Conservation (phyloP, 2,329 filamentous ascomycete genomes). For the Trichoderma lentiforme region DNA sequence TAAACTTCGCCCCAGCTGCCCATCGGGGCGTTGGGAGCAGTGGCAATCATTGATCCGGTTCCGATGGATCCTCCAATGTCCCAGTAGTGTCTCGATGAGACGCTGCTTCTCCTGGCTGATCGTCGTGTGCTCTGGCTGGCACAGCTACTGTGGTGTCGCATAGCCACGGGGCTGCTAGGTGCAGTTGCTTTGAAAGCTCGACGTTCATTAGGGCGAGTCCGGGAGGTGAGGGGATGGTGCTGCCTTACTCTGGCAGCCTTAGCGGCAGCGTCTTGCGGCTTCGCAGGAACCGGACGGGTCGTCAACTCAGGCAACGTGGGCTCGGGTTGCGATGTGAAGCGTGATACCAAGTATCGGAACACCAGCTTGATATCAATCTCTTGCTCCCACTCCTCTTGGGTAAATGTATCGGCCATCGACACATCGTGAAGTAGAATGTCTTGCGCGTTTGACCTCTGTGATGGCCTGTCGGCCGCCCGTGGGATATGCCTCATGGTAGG, state of each 20-base stretch:
- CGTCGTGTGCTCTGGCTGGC: constrained; percentile 83
- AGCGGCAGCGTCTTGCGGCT: constrained; percentile 63
- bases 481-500: constrained; percentile 43
- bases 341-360: constrained; percentile 78
- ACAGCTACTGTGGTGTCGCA: constrained; percentile 63
- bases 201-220: constrained; percentile 48
- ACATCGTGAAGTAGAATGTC: constrained; percentile 26
- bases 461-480: constrained; percentile 37
- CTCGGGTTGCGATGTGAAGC: constrained; percentile 58
- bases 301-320: not conserved
- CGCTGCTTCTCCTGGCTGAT: constrained; percentile 63
- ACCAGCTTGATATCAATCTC: constrained; percentile 89
- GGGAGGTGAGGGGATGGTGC: constrained; percentile 80
- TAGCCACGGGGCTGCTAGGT: constrained; percentile 46
- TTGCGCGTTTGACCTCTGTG: constrained; percentile 26
- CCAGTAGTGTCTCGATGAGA: constrained; percentile 85
- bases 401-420: constrained; percentile 40
- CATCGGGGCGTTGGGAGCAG: constrained; percentile 58
- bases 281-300: constrained; percentile 37
- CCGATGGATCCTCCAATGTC: constrained; percentile 80
- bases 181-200: constrained; percentile 55
- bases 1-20: constrained; percentile 77
- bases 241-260: constrained; percentile 82
- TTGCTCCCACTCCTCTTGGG: constrained; percentile 86
- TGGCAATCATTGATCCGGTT: constrained; percentile 66